A percentile compares a stretch with the other conserved stretches of the same genome.
Conservation (phyloP, 306 rosid species). For the Glycyrrhiza uralensis region DNA sequence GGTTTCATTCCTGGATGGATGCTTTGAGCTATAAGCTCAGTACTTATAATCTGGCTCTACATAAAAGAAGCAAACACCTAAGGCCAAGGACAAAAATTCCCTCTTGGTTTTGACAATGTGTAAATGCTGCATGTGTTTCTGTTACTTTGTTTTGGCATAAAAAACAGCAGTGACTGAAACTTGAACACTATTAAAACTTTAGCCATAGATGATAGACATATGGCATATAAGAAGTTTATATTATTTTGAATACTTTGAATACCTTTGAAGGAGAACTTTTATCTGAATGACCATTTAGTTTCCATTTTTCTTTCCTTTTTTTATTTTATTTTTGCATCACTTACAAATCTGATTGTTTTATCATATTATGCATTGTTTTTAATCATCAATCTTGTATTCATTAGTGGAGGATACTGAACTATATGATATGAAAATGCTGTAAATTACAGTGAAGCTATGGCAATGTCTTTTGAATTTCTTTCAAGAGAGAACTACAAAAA, state of each 20-base stretch:
- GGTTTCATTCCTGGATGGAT: conserved; percentile 92
- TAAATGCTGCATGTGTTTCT: conserved; percentile 39
- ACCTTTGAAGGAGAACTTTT: conserved; percentile 15
- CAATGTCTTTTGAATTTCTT: not conserved
- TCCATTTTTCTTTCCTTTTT: conserved; percentile 4
- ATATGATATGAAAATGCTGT: not conserved
- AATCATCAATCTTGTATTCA: not conserved
- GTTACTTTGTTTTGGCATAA: conserved; percentile 38
- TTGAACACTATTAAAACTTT: conserved; percentile 24
- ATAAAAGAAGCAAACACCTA: conserved; percentile 16
- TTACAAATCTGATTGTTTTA: not conserved
- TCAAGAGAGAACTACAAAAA: not conserved
- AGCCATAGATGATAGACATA: conserved; percentile 13
- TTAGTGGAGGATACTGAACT: not conserved
- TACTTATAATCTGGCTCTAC: conserved; percentile 12
- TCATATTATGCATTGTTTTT: no score
- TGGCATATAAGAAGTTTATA: conserved; percentile 32
- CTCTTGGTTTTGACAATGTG: conserved; percentile 33
- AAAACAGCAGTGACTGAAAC: conserved; percentile 40
- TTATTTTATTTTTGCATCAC: no score
- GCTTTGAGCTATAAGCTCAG: conserved; percentile 54
- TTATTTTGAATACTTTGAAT: conserved; percentile 57
- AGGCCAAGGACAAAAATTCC: conserved; percentile 23
- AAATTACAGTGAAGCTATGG: not conserved
- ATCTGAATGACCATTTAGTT: not conserved